Percentiles rank a stretch among this genome's conserved stretches.
These are phyloP conservation scores for Irineochytrium annulatum DNA, from an alignment of 192 early-diverging fungal species.

Conservation along the genomic window DNA sequence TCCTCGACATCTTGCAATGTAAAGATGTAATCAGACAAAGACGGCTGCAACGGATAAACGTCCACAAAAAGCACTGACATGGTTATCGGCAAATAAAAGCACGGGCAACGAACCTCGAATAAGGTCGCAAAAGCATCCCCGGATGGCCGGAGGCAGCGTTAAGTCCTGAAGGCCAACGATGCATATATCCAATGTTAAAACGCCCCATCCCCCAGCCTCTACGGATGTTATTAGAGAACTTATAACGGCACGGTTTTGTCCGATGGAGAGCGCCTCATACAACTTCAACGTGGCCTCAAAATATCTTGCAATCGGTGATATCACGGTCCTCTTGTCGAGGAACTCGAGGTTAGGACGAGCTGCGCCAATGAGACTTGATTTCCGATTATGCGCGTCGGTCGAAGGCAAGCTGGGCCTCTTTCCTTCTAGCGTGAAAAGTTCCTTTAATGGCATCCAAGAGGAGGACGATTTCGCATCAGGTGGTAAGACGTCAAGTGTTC, in stretches of 20 bases:
- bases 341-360: not conserved
- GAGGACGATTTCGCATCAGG: conserved; percentile 9
- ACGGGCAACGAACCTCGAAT: conserved; percentile 22
- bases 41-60: conserved; percentile 14
- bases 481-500: conserved; percentile 16
- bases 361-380: not conserved
- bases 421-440: conserved; percentile 23
- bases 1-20: conserved; percentile 6
- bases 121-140: conserved; percentile 25
- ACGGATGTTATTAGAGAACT: too few species aligned
- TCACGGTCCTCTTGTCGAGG: conserved; percentile 20
- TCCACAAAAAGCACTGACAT: not conserved
- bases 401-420: too few species aligned
- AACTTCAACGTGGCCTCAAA: conserved; percentile 25
- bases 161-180: conserved; percentile 18
- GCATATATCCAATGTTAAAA: conserved; percentile 23
- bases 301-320: too few species aligned
- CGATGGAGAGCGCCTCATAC: conserved; percentile 27
- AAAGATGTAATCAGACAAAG: conserved; percentile 16
- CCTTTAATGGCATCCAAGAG: conserved; percentile 19
- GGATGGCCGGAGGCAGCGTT: conserved; percentile 16
- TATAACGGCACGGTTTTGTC: conserved; percentile 19
- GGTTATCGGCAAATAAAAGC: not conserved
- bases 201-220: conserved; percentile 2
- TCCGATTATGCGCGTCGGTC: not conserved